Evolutionary conservation across 257 asterid species (phyloP), one percentile per base, ranked within the genome.

Genomic region (Mentha longifolia): DNA sequence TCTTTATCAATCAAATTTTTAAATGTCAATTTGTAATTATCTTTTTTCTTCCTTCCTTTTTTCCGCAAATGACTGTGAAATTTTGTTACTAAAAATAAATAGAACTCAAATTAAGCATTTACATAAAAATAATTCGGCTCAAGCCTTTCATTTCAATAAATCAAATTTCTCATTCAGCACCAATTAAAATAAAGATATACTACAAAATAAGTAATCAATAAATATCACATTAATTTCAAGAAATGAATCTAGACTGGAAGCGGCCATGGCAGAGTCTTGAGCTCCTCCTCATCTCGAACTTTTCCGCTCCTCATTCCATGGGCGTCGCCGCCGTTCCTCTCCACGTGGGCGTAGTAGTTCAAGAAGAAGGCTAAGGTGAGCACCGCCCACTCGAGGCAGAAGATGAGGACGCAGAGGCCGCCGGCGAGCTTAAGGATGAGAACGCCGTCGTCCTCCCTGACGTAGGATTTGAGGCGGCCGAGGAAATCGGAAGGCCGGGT

Each of bases 371-470:
- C 98, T 43, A 92, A 64, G 0, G 97, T 92, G 39, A 90, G 78
- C 70, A 87, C 96, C 67, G 79, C 88, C 98, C 97, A 92, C 75
- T 92, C 98, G 17, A 92, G 46, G 75, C 96, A 86, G 77, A 90
- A 92, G 5, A 90, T 83, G 4, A 86, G 71, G 3, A 82, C 75
- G 68, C 95, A 88, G 61, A 92, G 56, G 3, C 95, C 96, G 41
- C 98, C 98, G 10, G 85, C 91, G 73, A 90, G 76, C 72, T 83
- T 89, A 71, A 92, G 79, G 9, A 92, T 92, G 65, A 87, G 57
- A 0, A 82, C 95, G 14, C 90, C 97, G 77, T 92, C 92, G 6
- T 88, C 92, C 54, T 87, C 95, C 46, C 93, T 79, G 22, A 92
- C 98, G 64, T 92, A 92, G 14, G 96, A 88, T 25, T 85, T 88